Base-by-base conservation (phyloP, 1,139 yeast genomes). In the Nadsonia commutata region DNA sequence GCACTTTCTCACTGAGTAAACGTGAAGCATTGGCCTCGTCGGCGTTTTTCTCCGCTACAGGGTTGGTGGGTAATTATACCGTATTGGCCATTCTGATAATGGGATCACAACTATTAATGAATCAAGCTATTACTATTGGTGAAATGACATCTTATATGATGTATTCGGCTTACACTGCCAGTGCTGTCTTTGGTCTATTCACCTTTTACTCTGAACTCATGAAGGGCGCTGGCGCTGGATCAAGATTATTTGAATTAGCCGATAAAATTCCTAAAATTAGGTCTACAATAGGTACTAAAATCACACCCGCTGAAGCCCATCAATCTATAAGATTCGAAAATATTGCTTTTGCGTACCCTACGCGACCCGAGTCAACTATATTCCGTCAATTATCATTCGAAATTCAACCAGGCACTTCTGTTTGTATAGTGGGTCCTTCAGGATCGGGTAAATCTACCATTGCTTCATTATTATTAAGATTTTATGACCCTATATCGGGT, bases 221-320 rank as follows among this genome's bases (percentile, higher is more conserved):
- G 94, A 90, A 88, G 64, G 97, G 96, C 40, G 80, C 88, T 6
- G 98, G 98, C 48, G 97, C 97, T 0, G 93, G 96, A 0, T 82
- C 94, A 44, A 71, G 98, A 49, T 66, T 90, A 44, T 90, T 90
- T 64, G 97, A 90, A 61, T 68, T 90, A 41, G 72, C 80, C 42
- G 95, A 86, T 52, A 74, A 80, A 59, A 65, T 76, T 46, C 90
- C 95, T 2, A 57, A 63, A 22, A 84, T 88, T 39, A 68, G 73
- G 33, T 74, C 85, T 11, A 71, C 80, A 2, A 54, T 64, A 36
- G 96, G 96, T 21, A 51, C 58, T 19, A 70, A 67, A 43, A 57
- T 49, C 42, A 61, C 52, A 31, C 58, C 56, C 41, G 72, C 76
- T 17, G 33, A 27, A 11, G n/a, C n/a, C 16, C 56, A 56, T 18